Conservation (phyloP, 805 yeast genomes). For the Yamadazyma olivae region DNA sequence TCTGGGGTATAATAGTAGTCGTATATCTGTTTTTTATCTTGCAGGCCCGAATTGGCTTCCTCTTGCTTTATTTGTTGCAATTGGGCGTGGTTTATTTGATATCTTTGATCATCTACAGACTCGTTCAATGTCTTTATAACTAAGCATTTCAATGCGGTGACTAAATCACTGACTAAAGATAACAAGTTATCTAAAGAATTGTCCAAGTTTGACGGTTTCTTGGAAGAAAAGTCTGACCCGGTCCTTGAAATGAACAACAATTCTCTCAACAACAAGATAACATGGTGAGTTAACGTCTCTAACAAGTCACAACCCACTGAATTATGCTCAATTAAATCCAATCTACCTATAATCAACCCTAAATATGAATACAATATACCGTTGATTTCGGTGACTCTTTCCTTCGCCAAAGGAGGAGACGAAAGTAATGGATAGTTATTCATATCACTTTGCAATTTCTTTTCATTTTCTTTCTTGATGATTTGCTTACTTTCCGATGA, state of each 20-base stretch:
- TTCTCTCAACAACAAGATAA: slow-evolving; percentile 63
- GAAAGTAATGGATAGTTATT: slow-evolving; percentile 44
- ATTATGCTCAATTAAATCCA: slow-evolving; percentile 75
- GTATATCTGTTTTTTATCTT: too few relatives aligned
- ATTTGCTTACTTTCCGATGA: slow-evolving; percentile 55
- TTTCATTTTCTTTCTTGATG: slow-evolving; percentile 34
- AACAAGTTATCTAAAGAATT: slow-evolving; percentile 54
- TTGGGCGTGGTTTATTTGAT: slow-evolving; percentile 3
- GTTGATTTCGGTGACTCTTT: slow-evolving; percentile 62
- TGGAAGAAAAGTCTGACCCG: slow-evolving; percentile 37
- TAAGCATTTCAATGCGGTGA: slow-evolving; percentile 58
- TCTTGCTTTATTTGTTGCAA: slow-evolving; percentile 6
- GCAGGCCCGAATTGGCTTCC: neutral
- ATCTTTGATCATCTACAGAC: slow-evolving; percentile 28
- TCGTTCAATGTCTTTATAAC: slow-evolving; percentile 54
- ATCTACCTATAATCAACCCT: slow-evolving; percentile 68
- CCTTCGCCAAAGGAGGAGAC: slow-evolving; percentile 59
- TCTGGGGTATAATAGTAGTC: slow-evolving; percentile 60
- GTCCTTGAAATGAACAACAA: slow-evolving; percentile 56
- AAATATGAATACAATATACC: slow-evolving; percentile 58
- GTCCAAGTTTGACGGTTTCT: slow-evolving; percentile 42
- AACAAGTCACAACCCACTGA: slow-evolving; percentile 64
- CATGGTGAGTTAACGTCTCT: slow-evolving; percentile 66
- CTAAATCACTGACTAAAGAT: slow-evolving; percentile 62
- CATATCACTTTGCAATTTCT: slow-evolving; percentile 32